Conservation (phyloP, 192 early-diverging fungal species). For the Backusella australiensis region DNA sequence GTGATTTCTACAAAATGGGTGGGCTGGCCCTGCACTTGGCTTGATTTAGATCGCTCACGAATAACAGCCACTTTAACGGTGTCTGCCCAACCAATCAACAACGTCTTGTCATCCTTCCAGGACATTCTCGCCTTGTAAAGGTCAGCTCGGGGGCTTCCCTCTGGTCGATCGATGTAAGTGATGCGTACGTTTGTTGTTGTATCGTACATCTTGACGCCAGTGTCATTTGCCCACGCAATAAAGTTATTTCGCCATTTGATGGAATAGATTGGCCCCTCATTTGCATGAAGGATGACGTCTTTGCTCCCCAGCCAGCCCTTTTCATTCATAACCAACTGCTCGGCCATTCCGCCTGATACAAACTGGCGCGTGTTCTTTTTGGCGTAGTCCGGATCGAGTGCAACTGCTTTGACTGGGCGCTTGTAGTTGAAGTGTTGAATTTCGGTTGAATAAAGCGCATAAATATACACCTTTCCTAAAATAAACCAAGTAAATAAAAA, state of each 20-base stretch:
- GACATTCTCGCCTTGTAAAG: slow-evolving; percentile 81
- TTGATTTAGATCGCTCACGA: slow-evolving; percentile 42
- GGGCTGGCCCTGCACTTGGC: slow-evolving; percentile 42
- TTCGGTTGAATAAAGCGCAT: slow-evolving; percentile 77
- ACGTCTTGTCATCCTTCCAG: slow-evolving; percentile 77
- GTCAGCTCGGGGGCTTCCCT: slow-evolving; percentile 74
- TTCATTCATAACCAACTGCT: slow-evolving; percentile 81
- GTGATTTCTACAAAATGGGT: slow-evolving; percentile 58
- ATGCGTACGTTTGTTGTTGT: slow-evolving; percentile 66
- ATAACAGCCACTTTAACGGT: slow-evolving; percentile 83
- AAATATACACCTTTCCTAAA: slow-evolving; percentile 81
- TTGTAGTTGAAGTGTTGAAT: slow-evolving; percentile 71
- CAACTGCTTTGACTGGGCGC: slow-evolving; percentile 87
- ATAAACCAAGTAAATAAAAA: background rate
- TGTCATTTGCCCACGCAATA: slow-evolving; percentile 96
- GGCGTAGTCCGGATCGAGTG: slow-evolving; percentile 87
- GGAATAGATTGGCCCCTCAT: slow-evolving; percentile 86
- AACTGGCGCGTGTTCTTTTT: slow-evolving; percentile 73
- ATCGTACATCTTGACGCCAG: slow-evolving; percentile 87
- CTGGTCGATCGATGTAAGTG: slow-evolving; percentile 79
- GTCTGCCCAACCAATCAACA: slow-evolving; percentile 96
- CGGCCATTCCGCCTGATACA: slow-evolving; percentile 89
- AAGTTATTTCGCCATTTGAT: slow-evolving; percentile 81
- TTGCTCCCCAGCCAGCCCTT: slow-evolving; percentile 92
- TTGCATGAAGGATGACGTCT: slow-evolving; percentile 79